These are phyloP conservation scores for Neofusicoccum cordaticola DNA, from an alignment of 2,329 filamentous ascomycete genomes.

Conservation along the genomic window DNA sequence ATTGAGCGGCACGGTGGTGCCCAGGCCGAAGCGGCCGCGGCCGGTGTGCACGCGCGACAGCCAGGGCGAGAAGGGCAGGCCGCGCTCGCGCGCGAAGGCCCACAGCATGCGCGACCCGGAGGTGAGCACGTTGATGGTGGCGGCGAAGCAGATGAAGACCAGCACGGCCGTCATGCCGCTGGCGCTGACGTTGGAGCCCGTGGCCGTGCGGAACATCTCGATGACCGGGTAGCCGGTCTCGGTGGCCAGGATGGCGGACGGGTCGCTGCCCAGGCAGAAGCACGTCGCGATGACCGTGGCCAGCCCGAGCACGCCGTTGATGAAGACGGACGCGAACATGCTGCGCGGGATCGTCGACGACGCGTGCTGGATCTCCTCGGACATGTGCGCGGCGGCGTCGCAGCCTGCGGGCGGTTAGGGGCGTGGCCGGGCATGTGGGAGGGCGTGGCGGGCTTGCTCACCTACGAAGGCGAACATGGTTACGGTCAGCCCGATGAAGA, in stretches of 20 bases:
- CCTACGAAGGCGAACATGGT: conserved; percentile 39
- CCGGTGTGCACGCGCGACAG: conserved; percentile 33
- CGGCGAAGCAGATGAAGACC: conserved; percentile 40
- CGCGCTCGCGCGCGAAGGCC: conserved; percentile 44
- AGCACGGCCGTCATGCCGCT: conserved; percentile 48
- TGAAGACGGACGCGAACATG: conserved; percentile 40
- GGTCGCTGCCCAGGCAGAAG: conserved; percentile 32
- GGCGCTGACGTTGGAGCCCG: conserved; percentile 37
- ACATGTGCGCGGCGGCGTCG: conserved; percentile 14
- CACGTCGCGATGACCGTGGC: conserved; percentile 42
- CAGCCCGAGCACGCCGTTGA: conserved; percentile 43
- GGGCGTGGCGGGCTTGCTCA: conserved; percentile 27
- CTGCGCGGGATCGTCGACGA: conserved; percentile 36
- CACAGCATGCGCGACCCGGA: conserved; percentile 43
- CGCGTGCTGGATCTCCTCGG: conserved; percentile 35
- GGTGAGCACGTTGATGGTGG: conserved; percentile 38
- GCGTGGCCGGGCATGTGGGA: too few relatives aligned
- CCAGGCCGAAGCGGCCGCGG: conserved; percentile 47
- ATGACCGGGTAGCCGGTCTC: conserved; percentile 41
- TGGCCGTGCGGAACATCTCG: conserved; percentile 44
- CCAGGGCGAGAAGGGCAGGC: conserved; percentile 37
- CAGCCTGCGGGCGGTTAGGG: neutral
- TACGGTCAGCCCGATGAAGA: conserved; percentile 42
- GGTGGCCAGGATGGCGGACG: conserved; percentile 26
- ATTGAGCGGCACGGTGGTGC: conserved; percentile 32